Conservation (phyloP, 2,329 filamentous ascomycete species). For the Cadophora sp. region DNA sequence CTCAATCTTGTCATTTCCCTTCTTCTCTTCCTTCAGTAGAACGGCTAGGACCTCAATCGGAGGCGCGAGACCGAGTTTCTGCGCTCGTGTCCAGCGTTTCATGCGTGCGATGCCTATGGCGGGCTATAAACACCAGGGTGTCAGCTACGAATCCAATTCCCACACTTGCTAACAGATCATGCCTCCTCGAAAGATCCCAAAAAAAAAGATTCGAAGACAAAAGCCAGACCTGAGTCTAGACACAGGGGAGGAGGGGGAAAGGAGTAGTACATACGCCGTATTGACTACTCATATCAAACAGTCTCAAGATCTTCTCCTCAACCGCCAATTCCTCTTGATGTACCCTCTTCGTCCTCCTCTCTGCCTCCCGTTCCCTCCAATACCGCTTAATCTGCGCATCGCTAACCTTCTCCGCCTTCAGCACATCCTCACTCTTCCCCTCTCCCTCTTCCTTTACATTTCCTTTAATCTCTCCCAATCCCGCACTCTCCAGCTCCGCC, state of each 20-base stretch:
- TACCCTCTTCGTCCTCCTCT: slow-evolving; percentile 71
- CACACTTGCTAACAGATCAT: too few relatives aligned
- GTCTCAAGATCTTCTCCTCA: slow-evolving; percentile 85
- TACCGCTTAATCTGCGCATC: slow-evolving; percentile 76
- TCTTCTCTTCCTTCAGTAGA: slow-evolving; percentile 73
- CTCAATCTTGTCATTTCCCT: slow-evolving; percentile 60
- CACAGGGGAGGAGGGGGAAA: background rate
- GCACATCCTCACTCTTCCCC: slow-evolving; percentile 58
- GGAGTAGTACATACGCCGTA: slow-evolving; percentile 76
- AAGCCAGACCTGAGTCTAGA: background rate
- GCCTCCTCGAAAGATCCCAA: background rate
- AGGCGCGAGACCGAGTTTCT: slow-evolving; percentile 81
- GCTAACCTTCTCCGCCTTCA: slow-evolving; percentile 67
- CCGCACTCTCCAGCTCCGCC: slow-evolving; percentile 28
- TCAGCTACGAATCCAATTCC: slow-evolving; percentile 23
- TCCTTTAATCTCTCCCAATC: too few relatives aligned
- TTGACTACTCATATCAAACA: slow-evolving; percentile 91
- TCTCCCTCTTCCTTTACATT: slow-evolving; percentile 30
- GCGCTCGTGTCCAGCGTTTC: slow-evolving; percentile 87
- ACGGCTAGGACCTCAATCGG: slow-evolving; percentile 91
- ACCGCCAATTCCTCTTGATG: slow-evolving; percentile 77
- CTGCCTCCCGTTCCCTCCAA: slow-evolving; percentile 75
- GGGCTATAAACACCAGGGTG: slow-evolving; percentile 60
- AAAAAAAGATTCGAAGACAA: background rate
- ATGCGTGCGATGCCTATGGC: slow-evolving; percentile 84